These are phyloP conservation scores for Haplosporangium gracile DNA, from an alignment of 192 early-diverging fungal species.

Conservation along the genomic window DNA sequence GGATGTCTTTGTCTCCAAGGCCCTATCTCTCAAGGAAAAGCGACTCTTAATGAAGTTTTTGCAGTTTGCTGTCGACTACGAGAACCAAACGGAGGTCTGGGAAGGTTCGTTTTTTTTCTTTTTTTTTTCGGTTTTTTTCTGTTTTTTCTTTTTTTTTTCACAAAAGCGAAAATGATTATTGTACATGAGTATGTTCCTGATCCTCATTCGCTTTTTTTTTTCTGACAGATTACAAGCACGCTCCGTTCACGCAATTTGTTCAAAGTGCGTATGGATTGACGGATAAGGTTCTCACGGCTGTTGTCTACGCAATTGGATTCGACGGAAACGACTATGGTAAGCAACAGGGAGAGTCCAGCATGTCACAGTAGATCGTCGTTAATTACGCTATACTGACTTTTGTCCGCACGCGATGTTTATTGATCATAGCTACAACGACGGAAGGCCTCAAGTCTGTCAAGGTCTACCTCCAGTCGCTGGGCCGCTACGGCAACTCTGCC, in stretches of 20 bases:
- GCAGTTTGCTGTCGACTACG: constrained; percentile 70
- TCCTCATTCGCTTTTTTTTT: not conserved
- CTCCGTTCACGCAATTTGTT: constrained; percentile 60
- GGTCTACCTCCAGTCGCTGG: constrained; percentile 81
- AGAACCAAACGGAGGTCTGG: constrained; percentile 49
- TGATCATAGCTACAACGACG: constrained; percentile 58
- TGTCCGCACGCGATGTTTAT: not conserved
- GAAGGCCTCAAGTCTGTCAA: constrained; percentile 79
- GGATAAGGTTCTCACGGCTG: constrained; percentile 72
- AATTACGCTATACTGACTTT: not conserved
- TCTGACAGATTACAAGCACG: constrained; percentile 57
- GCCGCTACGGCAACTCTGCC: constrained; percentile 86
- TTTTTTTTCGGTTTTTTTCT: too few species aligned
- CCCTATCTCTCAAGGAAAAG: constrained; percentile 86
- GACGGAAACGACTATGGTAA: constrained; percentile 55
- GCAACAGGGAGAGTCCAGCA: not conserved
- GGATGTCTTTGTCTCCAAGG: constrained; percentile 88
- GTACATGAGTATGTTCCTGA: not conserved
- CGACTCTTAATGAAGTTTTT: constrained; percentile 92
- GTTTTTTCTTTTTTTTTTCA: constrained; percentile 12
- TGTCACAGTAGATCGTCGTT: not conserved
- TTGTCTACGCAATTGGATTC: constrained; percentile 76
- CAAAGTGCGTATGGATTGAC: constrained; percentile 69
- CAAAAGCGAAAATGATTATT: not conserved
- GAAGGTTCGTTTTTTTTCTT: constrained; percentile 45